Conservation (phyloP, 371 early-diverging fungal species). For the Entomophthora muscae region DNA sequence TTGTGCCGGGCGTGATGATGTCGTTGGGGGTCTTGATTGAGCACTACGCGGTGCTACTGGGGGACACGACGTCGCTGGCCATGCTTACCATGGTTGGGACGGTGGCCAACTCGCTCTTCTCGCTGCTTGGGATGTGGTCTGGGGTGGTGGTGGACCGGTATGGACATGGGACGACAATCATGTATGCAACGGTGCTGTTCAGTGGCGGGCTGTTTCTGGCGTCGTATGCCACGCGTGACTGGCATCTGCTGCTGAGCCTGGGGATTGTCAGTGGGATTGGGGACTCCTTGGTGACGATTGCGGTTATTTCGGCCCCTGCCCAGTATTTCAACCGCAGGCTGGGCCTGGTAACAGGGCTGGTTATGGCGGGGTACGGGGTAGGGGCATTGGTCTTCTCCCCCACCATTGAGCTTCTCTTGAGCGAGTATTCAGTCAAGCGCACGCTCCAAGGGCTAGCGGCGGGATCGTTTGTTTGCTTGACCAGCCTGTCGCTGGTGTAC, state of each 20-base stretch:
- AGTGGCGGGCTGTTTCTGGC: constrained; percentile 21
- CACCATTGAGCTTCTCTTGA: constrained; percentile 28
- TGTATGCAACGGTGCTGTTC: not conserved
- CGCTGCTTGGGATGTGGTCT: not conserved
- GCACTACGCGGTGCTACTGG: constrained; percentile 12
- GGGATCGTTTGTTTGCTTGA: constrained; percentile 8
- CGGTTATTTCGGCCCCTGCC: constrained; percentile 18
- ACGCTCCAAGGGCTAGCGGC: constrained; percentile 31
- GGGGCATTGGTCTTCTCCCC: constrained; percentile 53
- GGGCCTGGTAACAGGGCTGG: constrained; percentile 39
- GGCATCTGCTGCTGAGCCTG: constrained; percentile 47
- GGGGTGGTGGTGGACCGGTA: not conserved
- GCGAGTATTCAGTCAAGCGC: constrained; percentile 21
- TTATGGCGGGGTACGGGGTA: constrained; percentile 43
- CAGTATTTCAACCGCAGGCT: constrained; percentile 34
- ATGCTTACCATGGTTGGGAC: not conserved
- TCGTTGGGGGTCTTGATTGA: constrained; percentile 25
- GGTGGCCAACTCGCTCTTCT: not conserved
- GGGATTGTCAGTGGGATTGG: constrained; percentile 43
- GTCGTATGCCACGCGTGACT: constrained; percentile 23
- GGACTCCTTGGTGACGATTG: constrained; percentile 20
- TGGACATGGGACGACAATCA: not conserved
- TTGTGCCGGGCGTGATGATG: constrained; percentile 22
- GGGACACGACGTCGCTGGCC: not conserved
- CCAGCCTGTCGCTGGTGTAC: not conserved